Conservation (phyloP, 495 filamentous ascomycete genomes). For the Podospora tetraspora region DNA sequence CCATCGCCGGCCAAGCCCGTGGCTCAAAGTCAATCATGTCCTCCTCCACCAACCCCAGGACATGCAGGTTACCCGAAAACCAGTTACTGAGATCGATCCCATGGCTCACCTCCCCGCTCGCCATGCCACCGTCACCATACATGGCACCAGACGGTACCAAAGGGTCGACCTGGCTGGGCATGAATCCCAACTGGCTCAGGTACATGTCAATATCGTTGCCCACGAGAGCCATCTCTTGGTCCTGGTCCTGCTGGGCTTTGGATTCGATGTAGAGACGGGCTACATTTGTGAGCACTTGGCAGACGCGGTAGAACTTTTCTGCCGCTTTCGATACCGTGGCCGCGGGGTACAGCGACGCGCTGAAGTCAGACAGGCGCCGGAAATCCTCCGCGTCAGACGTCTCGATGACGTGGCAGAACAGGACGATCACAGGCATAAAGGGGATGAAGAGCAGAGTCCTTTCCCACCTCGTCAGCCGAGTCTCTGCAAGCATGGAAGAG, state of each 20-base stretch:
- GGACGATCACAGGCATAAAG: constrained; percentile 63
- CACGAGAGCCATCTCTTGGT: constrained; percentile 43
- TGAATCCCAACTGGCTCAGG: constrained; percentile 57
- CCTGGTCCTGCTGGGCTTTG: constrained; percentile 44
- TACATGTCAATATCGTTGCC: constrained; percentile 62
- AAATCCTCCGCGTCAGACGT: constrained; percentile 46
- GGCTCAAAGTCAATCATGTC: constrained; percentile 49
- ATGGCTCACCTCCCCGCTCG: constrained; percentile 27
- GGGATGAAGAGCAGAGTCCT: constrained; percentile 62
- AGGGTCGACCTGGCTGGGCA: constrained; percentile 32
- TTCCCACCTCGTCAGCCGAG: not conserved
- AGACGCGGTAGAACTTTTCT: constrained; percentile 54
- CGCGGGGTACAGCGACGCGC: constrained; percentile 49
- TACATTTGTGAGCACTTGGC: constrained; percentile 56
- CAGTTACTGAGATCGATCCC: constrained; percentile 55
- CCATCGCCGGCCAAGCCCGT: constrained; percentile 24
- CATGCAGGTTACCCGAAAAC: constrained; percentile 63
- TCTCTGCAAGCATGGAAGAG: not conserved
- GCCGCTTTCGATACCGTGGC: constrained; percentile 51
- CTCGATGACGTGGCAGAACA: constrained; percentile 65
- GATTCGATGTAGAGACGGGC: constrained; percentile 59
- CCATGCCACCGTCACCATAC: constrained; percentile 7
- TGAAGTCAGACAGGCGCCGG: constrained; percentile 50
- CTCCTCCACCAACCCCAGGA: constrained; percentile 59
- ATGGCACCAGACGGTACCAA: not conserved